phyloP scores from a whole-genome alignment of 495 filamentous ascomycete genomes.

The Daldinia decipiens region DNA sequence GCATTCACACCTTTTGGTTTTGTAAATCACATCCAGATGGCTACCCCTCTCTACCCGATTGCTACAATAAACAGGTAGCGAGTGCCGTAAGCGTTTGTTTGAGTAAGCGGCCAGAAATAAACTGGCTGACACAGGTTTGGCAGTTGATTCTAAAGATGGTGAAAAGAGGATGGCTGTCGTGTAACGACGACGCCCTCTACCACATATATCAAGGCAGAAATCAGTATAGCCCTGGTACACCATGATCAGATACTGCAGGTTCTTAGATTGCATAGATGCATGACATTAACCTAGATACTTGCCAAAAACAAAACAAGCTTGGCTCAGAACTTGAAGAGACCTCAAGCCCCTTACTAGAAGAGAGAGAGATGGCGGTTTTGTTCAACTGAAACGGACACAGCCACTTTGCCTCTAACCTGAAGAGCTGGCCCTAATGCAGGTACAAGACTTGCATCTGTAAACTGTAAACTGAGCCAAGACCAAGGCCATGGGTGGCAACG shows the following conservation, averaged over 20 bases:
- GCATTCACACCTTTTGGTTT: not conserved
- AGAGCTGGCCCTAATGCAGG: slow-evolving; percentile 45
- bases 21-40: slow-evolving; percentile 18
- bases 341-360: slow-evolving; percentile 10
- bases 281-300: slow-evolving; percentile 12
- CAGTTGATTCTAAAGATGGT: slow-evolving; percentile 5
- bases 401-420: slow-evolving; percentile 33
- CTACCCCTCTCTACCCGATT: slow-evolving; percentile 10
- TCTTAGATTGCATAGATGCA: slow-evolving; percentile 17
- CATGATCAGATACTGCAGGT: slow-evolving; percentile 20
- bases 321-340: slow-evolving; percentile 8
- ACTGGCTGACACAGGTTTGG: not conserved
- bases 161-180: slow-evolving; percentile 13
- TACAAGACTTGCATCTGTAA: slow-evolving; percentile 38
- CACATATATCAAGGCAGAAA: slow-evolving; percentile 8
- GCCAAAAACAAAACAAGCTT: slow-evolving; percentile 37
- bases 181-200: not conserved
- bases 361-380: slow-evolving; percentile 30
- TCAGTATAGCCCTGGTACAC: slow-evolving; percentile 7
- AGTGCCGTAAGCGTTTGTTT: slow-evolving; percentile 14
- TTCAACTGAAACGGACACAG: slow-evolving; percentile 48
- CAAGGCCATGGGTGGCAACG: slow-evolving; percentile 26
- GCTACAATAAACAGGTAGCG: slow-evolving; percentile 16
- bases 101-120: slow-evolving; percentile 25
- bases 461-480: slow-evolving; percentile 18